These are phyloP conservation scores for Phytophthora pistaciae DNA, from an alignment of 352 stramenopile genomes.

Conservation along the genomic window DNA sequence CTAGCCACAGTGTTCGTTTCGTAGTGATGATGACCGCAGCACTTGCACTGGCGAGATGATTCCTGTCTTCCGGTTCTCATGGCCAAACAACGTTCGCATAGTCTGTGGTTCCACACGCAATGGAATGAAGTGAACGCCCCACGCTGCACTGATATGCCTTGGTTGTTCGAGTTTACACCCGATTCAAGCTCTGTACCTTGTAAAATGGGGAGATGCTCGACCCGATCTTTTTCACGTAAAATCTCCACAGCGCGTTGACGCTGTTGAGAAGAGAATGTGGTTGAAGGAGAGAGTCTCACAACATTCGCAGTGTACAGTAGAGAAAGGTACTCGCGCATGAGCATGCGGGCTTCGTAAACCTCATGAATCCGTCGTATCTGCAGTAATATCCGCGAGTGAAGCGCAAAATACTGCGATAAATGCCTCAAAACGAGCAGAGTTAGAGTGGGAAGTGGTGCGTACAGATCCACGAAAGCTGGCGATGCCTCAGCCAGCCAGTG, in stretches of 20 bases:
- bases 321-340: conserved; percentile 49
- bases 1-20: conserved; percentile 40
- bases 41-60: conserved; percentile 21
- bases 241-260: conserved; percentile 35
- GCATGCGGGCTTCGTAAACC: conserved; percentile 42
- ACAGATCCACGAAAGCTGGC: conserved; percentile 42
- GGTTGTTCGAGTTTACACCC: neutral
- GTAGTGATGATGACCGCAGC: conserved; percentile 43
- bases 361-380: conserved; percentile 37
- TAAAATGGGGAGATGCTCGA: conserved; percentile 17
- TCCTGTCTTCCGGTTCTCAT: conserved; percentile 10
- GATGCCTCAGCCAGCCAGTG: conserved; percentile 26
- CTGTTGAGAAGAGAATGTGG: conserved; percentile 38
- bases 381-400: conserved; percentile 32
- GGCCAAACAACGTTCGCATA: conserved; percentile 58
- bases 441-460: conserved; percentile 35
- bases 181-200: neutral
- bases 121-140: conserved; percentile 55
- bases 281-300: conserved; percentile 30
- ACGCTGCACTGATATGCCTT: neutral
- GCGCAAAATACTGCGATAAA: conserved; percentile 45
- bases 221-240: conserved; percentile 27
- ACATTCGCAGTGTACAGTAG: conserved; percentile 40
- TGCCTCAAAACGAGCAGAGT: conserved; percentile 38
- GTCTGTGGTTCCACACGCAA: conserved; percentile 45